These are phyloP conservation scores for Tephrocybe sp. DNA, from an alignment of 768 basidiomycete species.

Conservation along the genomic window DNA sequence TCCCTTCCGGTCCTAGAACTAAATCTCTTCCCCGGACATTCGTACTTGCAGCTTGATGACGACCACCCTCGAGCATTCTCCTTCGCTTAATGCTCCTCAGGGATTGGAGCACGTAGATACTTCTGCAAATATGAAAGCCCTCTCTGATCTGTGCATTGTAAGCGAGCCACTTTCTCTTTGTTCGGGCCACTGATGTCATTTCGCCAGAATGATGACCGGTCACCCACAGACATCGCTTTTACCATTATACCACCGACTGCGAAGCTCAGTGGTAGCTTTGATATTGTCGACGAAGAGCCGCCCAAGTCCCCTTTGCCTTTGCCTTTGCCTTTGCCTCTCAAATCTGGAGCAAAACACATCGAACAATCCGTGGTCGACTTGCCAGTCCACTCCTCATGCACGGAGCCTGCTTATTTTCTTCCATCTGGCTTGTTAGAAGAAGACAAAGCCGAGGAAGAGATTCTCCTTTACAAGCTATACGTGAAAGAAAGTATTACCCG, in stretches of 20 bases:
- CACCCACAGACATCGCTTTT: not conserved
- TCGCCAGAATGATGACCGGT: not conserved
- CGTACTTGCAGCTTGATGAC: not conserved
- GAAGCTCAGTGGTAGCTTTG: not conserved
- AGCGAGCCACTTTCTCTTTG: not conserved
- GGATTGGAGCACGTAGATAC: constrained; percentile 3
- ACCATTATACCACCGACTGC: constrained; percentile 1
- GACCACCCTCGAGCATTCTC: not conserved
- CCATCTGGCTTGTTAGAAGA: constrained; percentile 8
- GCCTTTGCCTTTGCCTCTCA: too few species aligned
- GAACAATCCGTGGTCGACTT: not conserved
- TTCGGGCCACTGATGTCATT: not conserved
- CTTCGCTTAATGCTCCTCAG: not conserved
- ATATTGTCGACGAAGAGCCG: not conserved
- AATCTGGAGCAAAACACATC: too few species aligned
- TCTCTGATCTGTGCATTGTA: not conserved
- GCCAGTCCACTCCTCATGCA: not conserved
- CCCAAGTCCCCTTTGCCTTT: not conserved
- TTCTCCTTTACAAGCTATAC: not conserved
- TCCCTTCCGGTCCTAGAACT: too few species aligned
- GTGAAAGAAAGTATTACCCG: not conserved
- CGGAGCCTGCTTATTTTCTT: constrained; percentile 1
- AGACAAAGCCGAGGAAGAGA: not conserved
- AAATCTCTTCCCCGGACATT: not conserved
- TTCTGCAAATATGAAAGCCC: not conserved